Evolutionary conservation across 2,329 filamentous ascomycete species (phyloP), one percentile per base, ranked within the genome.

Genomic region (Pyrenophora teres): DNA sequence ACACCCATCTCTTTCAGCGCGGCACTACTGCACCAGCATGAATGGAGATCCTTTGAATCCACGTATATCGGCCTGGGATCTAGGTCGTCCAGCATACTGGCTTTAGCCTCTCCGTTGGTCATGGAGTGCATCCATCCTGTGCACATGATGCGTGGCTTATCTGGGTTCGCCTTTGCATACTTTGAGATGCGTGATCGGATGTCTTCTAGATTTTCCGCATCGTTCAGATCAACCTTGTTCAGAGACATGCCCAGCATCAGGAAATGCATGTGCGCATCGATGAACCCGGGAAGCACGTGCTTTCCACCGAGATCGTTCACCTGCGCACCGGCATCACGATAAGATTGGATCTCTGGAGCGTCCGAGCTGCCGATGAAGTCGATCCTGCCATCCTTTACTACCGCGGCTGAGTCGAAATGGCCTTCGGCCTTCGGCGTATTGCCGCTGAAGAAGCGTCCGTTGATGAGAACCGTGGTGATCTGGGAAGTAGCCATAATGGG

Each of bases 231-330:
- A 27, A 80, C 72, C 65, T 83, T 83, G 55, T 76, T 74, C 10
- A 84, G 75, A 0, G 81, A 78, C 60, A 82, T 79, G 2, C 82
- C 82, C 21, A 84, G 76, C 40, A 82, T 75, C 36, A 84, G 73
- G 10, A 84, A 74, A 65, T 85, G 82, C 73, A 83, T 81, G 61
- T 85, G 82, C 0, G 80, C 81, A 57, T 85, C 82, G 42, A 84
- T 77, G 62, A 84, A 84, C 5, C 81, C 80, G 0, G 82, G 81
- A 1, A 84, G 68, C 6, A 84, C 72, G 31, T 76, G 64, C 9
- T 64, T 67, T 13, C 69, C 62, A 2, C 71, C 40, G 4, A 81
- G 61, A 52, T 80, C 74, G 8, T 62, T 62, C 13, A 47, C 66
- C 35, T 10, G 63, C 27, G 45, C 51, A 45, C 50, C 56, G 12